These are phyloP conservation scores for Globisporangium echinulatum DNA, from an alignment of 352 stramenopile genomes.

Conservation along the genomic window DNA sequence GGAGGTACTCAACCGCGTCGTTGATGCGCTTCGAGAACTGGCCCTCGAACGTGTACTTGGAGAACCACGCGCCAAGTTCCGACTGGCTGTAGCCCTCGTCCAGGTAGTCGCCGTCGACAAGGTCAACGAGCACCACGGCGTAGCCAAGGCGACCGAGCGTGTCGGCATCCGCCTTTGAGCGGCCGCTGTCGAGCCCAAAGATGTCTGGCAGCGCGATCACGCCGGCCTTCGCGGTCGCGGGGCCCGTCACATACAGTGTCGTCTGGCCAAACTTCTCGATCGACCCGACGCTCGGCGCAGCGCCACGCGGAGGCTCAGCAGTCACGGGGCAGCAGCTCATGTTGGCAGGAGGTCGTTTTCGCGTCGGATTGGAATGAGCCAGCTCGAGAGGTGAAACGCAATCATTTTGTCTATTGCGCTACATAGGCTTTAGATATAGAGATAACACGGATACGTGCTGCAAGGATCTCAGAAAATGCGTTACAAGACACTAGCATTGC, in stretches of 20 bases:
- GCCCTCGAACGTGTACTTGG: slow-evolving; percentile 57
- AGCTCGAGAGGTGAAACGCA: no score
- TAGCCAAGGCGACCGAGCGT: slow-evolving; percentile 70
- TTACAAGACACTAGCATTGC: no score
- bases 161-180: slow-evolving; percentile 73
- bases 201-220: slow-evolving; percentile 73
- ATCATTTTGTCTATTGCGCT: no score
- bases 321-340: slow-evolving; percentile 80
- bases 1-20: slow-evolving; percentile 67
- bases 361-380: not conserved
- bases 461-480: no score
- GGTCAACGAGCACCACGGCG: slow-evolving; percentile 64
- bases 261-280: slow-evolving; percentile 70
- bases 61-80: slow-evolving; percentile 44
- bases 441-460: no score
- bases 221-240: slow-evolving; percentile 51
- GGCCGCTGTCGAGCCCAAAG: slow-evolving; percentile 73
- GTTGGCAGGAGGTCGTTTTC: not conserved
- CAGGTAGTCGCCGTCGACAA: slow-evolving; percentile 64
- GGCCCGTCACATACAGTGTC: slow-evolving; percentile 67
- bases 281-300: slow-evolving; percentile 33
- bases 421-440: no score
- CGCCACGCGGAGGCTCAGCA: slow-evolving; percentile 42
- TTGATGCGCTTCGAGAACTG: slow-evolving; percentile 51
- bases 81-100: slow-evolving; percentile 17